Conservation (phyloP, 2,329 filamentous ascomycete species). For the Atkinsonella hypoxylon region DNA sequence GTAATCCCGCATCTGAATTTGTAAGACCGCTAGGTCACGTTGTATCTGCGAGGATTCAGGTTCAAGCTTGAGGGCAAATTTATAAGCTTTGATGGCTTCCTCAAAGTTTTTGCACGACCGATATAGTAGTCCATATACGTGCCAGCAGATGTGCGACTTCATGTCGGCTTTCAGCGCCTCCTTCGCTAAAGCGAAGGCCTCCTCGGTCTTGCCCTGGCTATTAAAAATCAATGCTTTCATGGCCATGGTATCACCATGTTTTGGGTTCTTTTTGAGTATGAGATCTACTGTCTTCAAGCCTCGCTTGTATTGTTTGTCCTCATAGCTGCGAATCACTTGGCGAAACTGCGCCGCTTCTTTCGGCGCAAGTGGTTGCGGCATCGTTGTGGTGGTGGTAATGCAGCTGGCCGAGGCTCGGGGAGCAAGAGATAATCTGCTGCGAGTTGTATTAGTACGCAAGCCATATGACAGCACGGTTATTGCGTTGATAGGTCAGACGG, state of each 20-base stretch:
- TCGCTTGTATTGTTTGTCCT: constrained; percentile 94
- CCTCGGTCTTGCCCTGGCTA: constrained; percentile 79
- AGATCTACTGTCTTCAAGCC: constrained; percentile 93
- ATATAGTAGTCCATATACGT: constrained; percentile 93
- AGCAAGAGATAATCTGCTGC: neutral
- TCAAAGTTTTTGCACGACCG: constrained; percentile 94
- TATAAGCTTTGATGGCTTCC: constrained; percentile 98
- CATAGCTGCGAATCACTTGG: constrained; percentile 89
- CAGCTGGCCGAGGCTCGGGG: neutral
- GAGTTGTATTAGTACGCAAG: neutral
- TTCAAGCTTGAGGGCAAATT: constrained; percentile 84
- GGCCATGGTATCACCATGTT: constrained; percentile 94
- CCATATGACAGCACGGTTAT: neutral
- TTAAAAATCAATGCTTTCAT: constrained; percentile 99
- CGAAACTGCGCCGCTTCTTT: constrained; percentile 94
- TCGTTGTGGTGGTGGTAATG: constrained; percentile 21
- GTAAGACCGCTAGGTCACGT: constrained; percentile 81
- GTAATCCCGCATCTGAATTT: constrained; percentile 95
- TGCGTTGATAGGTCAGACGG: neutral
- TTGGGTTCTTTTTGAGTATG: constrained; percentile 87
- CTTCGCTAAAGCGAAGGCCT: constrained; percentile 89
- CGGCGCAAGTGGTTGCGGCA: constrained; percentile 64
- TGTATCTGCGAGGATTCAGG: constrained; percentile 93
- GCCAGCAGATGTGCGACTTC: constrained; percentile 99
- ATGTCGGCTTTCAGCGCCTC: constrained; percentile 88